Percentiles rank a stretch among this genome's conserved stretches.
Evolutionary conservation across 2,329 filamentous ascomycete species (phyloP).

Genomic region (Colletotrichum falcatum): DNA sequence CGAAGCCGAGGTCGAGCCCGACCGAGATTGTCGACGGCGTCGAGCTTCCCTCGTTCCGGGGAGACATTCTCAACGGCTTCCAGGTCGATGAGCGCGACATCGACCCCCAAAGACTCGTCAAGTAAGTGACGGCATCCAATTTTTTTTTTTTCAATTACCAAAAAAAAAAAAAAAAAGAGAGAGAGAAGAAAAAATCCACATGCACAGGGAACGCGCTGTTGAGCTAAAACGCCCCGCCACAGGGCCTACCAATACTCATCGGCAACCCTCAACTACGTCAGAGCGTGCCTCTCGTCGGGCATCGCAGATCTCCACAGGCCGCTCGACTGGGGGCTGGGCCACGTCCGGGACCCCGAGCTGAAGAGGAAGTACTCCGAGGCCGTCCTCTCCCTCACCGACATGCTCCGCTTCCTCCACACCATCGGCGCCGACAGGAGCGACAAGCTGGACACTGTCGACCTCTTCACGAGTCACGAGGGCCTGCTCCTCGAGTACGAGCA

Average conservation of each 20-base stretch:
- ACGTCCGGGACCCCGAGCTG: conserved; percentile 85
- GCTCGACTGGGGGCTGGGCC: conserved; percentile 93
- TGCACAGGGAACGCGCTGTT: neutral
- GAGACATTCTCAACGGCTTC: conserved; percentile 95
- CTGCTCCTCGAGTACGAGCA: conserved; percentile 96
- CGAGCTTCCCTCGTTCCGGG: conserved; percentile 89
- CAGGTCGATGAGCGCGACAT: conserved; percentile 79
- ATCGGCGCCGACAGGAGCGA: conserved; percentile 89
- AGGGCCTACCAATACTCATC: conserved; percentile 96
- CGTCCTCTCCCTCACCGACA: conserved; percentile 88
- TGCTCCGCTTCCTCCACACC: conserved; percentile 92
- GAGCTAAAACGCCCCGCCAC: neutral
- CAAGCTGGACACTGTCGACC: conserved; percentile 89
- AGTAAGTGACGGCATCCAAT: conserved; percentile 53
- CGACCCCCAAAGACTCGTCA: conserved; percentile 85
- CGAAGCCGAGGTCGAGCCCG: conserved; percentile 91
- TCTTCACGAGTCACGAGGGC: conserved; percentile 96
- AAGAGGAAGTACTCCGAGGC: conserved; percentile 89
- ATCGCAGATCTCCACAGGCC: conserved; percentile 95
- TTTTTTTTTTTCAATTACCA: no score
- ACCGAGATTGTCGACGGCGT: conserved; percentile 84
- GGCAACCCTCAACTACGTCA: conserved; percentile 92
- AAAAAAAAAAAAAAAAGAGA: no score
- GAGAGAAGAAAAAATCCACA: no score
- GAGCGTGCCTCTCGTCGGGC: conserved; percentile 84